Conservation (phyloP, 768 basidiomycete genomes). For the Mycena vitilis region DNA sequence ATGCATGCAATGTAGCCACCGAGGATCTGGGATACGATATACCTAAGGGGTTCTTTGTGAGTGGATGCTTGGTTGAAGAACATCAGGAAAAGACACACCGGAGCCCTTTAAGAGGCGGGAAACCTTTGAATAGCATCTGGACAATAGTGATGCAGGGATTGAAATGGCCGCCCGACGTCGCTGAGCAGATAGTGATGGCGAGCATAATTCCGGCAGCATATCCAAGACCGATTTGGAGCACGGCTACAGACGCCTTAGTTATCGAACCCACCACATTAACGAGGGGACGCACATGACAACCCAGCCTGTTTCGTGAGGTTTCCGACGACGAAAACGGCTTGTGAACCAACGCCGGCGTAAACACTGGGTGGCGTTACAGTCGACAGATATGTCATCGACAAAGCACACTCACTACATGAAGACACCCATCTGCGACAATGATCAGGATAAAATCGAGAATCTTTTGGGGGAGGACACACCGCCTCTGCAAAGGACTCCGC, state of each 20-base stretch:
- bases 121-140: slow-evolving; percentile 62
- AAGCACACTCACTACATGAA: slow-evolving; percentile 59
- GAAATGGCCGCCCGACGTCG: slow-evolving; percentile 74
- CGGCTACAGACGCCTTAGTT: slow-evolving; percentile 46
- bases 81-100: slow-evolving; percentile 49
- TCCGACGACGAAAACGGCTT: slow-evolving; percentile 62
- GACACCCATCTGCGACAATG: slow-evolving; percentile 60
- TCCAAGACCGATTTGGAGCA: slow-evolving; percentile 67
- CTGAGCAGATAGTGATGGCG: slow-evolving; percentile 62
- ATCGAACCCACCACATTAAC: neutral
- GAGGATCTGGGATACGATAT: slow-evolving; percentile 72
- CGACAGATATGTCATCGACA: slow-evolving; percentile 56
- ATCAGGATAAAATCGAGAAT: slow-evolving; percentile 17
- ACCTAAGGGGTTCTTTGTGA: slow-evolving; percentile 54
- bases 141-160: slow-evolving; percentile 72
- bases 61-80: neutral
- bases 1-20: slow-evolving; percentile 75
- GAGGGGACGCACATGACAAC: slow-evolving; percentile 59
- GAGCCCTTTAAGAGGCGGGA: slow-evolving; percentile 62
- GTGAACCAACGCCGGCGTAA: slow-evolving; percentile 63
- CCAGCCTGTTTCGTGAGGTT: slow-evolving; percentile 52
- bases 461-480: slow-evolving; percentile 45
- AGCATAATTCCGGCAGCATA: slow-evolving; percentile 72
- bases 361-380: neutral
- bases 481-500: slow-evolving; percentile 72